A percentile compares a stretch with the other conserved stretches of the same genome.
phyloP scores from a whole-genome alignment of 2,329 filamentous ascomycete genomes.

The Claviceps sp. region DNA sequence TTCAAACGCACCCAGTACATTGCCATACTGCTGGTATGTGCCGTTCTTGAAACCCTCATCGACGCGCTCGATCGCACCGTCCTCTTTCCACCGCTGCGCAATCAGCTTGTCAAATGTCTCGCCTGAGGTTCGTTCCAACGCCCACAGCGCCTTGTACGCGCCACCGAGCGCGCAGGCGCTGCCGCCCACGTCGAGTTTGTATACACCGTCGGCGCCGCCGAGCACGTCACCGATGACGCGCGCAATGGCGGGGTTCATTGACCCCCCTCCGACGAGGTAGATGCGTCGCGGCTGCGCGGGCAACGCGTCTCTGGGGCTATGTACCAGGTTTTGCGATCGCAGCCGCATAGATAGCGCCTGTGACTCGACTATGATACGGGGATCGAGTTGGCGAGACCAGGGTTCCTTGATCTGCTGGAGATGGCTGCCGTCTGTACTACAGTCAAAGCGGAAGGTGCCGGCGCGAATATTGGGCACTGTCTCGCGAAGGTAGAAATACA shows the following conservation, averaged over 20 bases:
- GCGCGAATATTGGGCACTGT: conserved; percentile 84
- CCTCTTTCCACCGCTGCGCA: conserved; percentile 72
- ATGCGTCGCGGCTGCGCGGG: conserved; percentile 79
- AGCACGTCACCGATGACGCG: conserved; percentile 76
- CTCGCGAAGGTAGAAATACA: conserved; percentile 93
- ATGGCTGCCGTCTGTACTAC: conserved; percentile 39
- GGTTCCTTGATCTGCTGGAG: conserved; percentile 21
- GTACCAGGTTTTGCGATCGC: conserved; percentile 65
- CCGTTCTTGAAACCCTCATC: conserved; percentile 67
- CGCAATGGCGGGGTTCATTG: conserved; percentile 79
- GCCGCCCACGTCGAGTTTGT: conserved; percentile 83
- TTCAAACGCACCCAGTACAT: conserved; percentile 63
- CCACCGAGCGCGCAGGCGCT: conserved; percentile 91
- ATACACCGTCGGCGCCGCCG: conserved; percentile 80
- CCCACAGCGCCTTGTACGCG: conserved; percentile 95
- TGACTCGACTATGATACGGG: conserved; percentile 82
- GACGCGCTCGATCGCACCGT: conserved; percentile 68
- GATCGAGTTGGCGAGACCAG: conserved; percentile 52
- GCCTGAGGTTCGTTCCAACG: conserved; percentile 50
- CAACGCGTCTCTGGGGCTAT: conserved; percentile 36
- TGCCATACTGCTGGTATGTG: conserved; percentile 65
- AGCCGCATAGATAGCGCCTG: conserved; percentile 85
- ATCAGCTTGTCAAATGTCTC: conserved; percentile 86
- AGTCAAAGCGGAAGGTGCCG: conserved; percentile 75
- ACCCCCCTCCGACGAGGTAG: conserved; percentile 90